phyloP scores from a whole-genome alignment of 805 yeast genomes.

The Kazachstania africana region DNA sequence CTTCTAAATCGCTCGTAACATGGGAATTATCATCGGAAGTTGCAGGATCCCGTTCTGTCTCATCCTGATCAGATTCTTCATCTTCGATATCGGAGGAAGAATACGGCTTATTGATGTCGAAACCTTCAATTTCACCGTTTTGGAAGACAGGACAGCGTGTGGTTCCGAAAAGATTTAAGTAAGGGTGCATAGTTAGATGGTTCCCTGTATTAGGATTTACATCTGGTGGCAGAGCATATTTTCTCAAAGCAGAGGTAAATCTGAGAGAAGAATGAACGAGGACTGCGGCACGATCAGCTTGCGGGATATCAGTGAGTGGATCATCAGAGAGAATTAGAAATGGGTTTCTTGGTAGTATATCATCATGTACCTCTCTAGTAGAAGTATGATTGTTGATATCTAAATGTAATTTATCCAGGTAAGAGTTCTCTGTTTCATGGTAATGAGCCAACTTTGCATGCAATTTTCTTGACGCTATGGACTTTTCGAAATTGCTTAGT shows the following conservation, averaged over 20 bases:
- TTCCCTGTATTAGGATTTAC: slow-evolving; percentile 36
- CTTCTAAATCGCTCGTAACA: slow-evolving; percentile 5
- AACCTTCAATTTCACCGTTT: slow-evolving; percentile 20
- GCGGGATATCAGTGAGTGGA: slow-evolving; percentile 52
- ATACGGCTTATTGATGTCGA: slow-evolving; percentile 32
- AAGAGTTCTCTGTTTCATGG: slow-evolving; percentile 34
- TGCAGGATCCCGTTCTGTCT: background rate
- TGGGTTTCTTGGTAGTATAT: slow-evolving; percentile 67
- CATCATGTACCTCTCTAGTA: slow-evolving; percentile 53
- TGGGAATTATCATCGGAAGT: slow-evolving; percentile 1
- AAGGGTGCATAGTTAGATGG: slow-evolving; percentile 58
- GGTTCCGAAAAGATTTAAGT: slow-evolving; percentile 55
- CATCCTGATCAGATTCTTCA: slow-evolving; percentile 4
- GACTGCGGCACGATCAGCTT: slow-evolving; percentile 56
- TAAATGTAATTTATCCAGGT: slow-evolving; percentile 38
- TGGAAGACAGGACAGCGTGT: slow-evolving; percentile 40
- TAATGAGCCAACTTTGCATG: slow-evolving; percentile 44
- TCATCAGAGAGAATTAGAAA: slow-evolving; percentile 65
- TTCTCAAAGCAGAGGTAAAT: slow-evolving; percentile 49
- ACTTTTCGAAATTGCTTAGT: slow-evolving; percentile 34
- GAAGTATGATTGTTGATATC: slow-evolving; percentile 34
- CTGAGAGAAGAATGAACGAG: slow-evolving; percentile 54
- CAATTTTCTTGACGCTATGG: slow-evolving; percentile 32
- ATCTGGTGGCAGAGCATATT: slow-evolving; percentile 46
- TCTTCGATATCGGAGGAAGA: slow-evolving; percentile 31